A percentile compares a stretch with the other conserved stretches of the same genome.
These are phyloP conservation scores for Cyclotella sp. DNA, from an alignment of 108 stramenopile genomes.

Conservation along the genomic window DNA sequence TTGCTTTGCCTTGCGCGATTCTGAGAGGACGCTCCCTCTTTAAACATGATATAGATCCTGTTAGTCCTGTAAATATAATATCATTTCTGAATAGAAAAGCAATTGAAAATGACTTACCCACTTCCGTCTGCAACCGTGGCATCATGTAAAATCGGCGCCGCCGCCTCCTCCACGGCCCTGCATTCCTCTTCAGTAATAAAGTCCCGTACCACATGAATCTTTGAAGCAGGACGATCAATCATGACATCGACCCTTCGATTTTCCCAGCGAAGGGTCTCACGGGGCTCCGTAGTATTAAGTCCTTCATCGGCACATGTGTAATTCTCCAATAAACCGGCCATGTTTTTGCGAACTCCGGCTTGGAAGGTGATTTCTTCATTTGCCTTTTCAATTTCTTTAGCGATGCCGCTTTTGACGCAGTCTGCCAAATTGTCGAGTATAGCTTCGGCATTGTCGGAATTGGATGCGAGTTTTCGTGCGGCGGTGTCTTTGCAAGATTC, in stretches of 20 bases:
- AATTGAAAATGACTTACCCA: slow-evolving; percentile 36
- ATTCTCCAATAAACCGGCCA: slow-evolving; percentile 74
- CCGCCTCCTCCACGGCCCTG: slow-evolving; percentile 71
- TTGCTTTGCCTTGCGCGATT: slow-evolving; percentile 81
- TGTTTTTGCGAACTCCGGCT: slow-evolving; percentile 56
- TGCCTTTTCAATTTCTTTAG: slow-evolving; percentile 48
- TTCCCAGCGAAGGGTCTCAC: slow-evolving; percentile 35
- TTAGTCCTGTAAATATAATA: not conserved
- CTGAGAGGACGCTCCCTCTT: slow-evolving; percentile 59
- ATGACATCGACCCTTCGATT: slow-evolving; percentile 58
- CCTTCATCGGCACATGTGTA: slow-evolving; percentile 80
- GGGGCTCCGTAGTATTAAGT: slow-evolving; percentile 59
- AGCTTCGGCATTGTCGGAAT: slow-evolving; percentile 5
- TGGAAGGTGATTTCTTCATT: slow-evolving; percentile 82
- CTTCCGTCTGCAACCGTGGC: slow-evolving; percentile 88
- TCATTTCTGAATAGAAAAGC: not conserved
- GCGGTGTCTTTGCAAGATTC: slow-evolving; percentile 55
- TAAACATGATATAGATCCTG: not conserved
- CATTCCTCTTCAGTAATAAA: slow-evolving; percentile 89
- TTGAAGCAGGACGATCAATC: slow-evolving; percentile 72
- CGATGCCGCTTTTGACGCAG: slow-evolving; percentile 62
- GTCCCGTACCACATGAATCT: slow-evolving; percentile 77
- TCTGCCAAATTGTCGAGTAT: slow-evolving; percentile 46
- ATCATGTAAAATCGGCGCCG: slow-evolving; percentile 60
- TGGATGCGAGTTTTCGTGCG: slow-evolving; percentile 17